Conservation (phyloP, 2,329 filamentous ascomycete species). For the Scedosporium boydii region DNA sequence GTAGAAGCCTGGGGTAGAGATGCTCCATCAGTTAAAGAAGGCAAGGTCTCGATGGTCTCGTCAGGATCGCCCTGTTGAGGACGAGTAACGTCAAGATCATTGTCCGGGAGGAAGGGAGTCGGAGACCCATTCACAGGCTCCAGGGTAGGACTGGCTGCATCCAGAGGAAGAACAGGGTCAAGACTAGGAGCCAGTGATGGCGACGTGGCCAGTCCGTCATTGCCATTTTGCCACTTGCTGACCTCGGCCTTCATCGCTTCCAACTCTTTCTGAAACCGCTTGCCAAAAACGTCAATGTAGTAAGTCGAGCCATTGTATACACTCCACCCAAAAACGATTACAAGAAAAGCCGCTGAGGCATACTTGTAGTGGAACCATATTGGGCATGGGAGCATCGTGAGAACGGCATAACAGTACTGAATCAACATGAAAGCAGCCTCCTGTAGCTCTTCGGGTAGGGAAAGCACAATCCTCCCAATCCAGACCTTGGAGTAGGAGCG, state of each 20-base stretch:
- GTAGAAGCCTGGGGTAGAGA: neutral
- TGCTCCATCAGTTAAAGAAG: neutral
- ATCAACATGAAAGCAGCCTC: constrained; percentile 93
- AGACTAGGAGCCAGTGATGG: constrained; percentile 3
- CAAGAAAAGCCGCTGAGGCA: constrained; percentile 68
- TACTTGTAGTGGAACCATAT: constrained; percentile 88
- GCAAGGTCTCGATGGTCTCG: neutral
- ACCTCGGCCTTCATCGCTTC: constrained; percentile 85
- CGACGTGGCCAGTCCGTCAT: constrained; percentile 28
- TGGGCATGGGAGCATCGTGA: constrained; percentile 91
- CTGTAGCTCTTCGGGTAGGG: constrained; percentile 65
- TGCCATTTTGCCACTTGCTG: constrained; percentile 68
- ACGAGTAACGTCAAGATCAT: neutral
- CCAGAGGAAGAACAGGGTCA: neutral
- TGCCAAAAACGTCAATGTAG: constrained; percentile 97
- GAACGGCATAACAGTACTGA: constrained; percentile 80
- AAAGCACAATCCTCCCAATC: constrained; percentile 78
- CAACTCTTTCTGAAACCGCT: constrained; percentile 91
- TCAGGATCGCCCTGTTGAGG: neutral
- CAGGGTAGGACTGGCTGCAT: neutral
- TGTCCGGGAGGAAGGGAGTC: neutral
- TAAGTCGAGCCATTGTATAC: constrained; percentile 96
- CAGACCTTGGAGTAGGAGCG: constrained; percentile 82
- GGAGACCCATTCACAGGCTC: neutral
- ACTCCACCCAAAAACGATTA: constrained; percentile 82